Evolutionary conservation across 2,329 filamentous ascomycete species (phyloP), one percentile per base, ranked within the genome.

Genomic region (Thielaviopsis punctulata): DNA sequence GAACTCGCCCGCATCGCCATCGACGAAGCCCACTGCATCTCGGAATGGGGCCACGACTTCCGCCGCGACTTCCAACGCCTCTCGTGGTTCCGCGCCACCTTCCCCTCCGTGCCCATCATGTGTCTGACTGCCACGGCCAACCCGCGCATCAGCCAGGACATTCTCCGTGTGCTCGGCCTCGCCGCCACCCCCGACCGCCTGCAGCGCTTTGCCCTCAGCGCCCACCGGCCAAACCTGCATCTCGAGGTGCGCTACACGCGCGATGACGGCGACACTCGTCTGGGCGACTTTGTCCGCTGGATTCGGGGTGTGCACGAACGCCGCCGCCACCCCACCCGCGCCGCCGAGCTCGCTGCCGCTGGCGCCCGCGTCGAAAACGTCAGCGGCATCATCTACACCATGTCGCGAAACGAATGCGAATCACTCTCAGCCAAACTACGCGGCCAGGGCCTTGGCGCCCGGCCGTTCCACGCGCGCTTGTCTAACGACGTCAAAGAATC

Each of bases 31-130:
- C 90, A 96, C 65, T 96, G 90, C 64, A 94, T 96, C 59, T 94
- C 86, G 22, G 89, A 95, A 79, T 95, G 90, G 90, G 90, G 90
- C 1, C 89, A 96, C 64, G 90, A 96, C 65, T 96, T 96, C 63
- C 83, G 90, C n/a, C 85, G 82, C 33, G 85, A 88, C 53, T 96
- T 95, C 66, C 88, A 92, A 62, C 77, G 83, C 19, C 73, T 96
- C 6, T 82, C 78, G 2, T 95, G 86, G 80, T 92, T 96, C 69
- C 82, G 85, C 59, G 73, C 79, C 48, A 80, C 80, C 5, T 88
- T 92, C 58, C 86, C 88, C 0, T 76, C 84, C 52, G 86, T 95
- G 0, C 89, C 90, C 4, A 84, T 96, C 56, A 95, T 92, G 65
- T 94, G 88, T 57, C 76, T 95, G 13, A 96, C 90, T 0, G 90